Evolutionary conservation across 2,329 filamentous ascomycete species (phyloP), one percentile per base, ranked within the genome.

Genomic region (Pseudocercospora crystallina): DNA sequence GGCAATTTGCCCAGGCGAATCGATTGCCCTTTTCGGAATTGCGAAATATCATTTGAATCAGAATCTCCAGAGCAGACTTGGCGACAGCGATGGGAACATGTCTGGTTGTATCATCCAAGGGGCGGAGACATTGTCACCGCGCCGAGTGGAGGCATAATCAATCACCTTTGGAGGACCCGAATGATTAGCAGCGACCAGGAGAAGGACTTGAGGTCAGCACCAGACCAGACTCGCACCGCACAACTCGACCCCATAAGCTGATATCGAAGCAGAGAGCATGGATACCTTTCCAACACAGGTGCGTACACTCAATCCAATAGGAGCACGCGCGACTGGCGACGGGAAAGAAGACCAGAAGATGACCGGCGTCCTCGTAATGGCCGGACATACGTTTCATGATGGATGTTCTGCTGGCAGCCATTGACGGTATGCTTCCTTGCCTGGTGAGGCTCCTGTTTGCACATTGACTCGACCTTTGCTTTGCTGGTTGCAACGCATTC

Each of bases 11-110:
- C 61, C 1, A 45, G 33, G 17, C 34, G 20, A 5, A 34, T 54
- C n/a, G 9, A 47, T 3, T 61, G 58, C 48, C 57, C 60, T 8
- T 62, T 59, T 35, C 5, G 20, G 8, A 48, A 43, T 4, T 61
- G 58, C 14, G 14, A 20, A 9, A 53, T 51, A 47, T 35, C 26
- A 2, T 13, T 48, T 17, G 43, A 15, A 8, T 47, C 30, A 8
- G 11, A 13, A 4, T 47, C 49, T n/a, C 54, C 55, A 20, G 31
- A 43, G 10, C 48, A 56, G 7, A 53, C 58, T 11, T 62, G 60
- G 61, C 13, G 29, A 5, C 11, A 42, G 13, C 50, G 54, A 9
- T 51, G 52, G 47, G 10, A 14, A 13, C 60, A 63, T 31, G 37
- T 63, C 48, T 26, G 20, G 14, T 37, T 30, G 9, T 9, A 31